A percentile compares a stretch with the other conserved stretches of the same genome.
These are phyloP conservation scores for Cephalotrichum gorgonifer DNA, from an alignment of 2,329 filamentous ascomycete genomes.

Conservation along the genomic window DNA sequence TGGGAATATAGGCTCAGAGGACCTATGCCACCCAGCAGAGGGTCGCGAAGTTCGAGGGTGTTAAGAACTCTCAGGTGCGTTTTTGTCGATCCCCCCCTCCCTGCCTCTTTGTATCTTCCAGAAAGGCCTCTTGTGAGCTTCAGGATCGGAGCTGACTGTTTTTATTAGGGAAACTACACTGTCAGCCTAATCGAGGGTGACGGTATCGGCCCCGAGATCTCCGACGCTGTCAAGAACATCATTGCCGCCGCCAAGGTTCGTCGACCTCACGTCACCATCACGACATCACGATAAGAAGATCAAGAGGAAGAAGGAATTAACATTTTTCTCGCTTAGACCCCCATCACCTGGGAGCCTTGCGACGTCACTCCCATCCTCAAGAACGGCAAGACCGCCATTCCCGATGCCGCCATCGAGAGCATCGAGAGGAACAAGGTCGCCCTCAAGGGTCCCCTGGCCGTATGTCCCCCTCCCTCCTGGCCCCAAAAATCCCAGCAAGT, in stretches of 20 bases:
- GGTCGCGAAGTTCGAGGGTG: slow-evolving; percentile 89
- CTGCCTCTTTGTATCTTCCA: slow-evolving; percentile 7
- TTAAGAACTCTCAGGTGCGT: slow-evolving; percentile 79
- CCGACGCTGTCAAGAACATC: slow-evolving; percentile 97
- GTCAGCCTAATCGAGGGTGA: slow-evolving; percentile 98
- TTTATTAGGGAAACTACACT: slow-evolving; percentile 73
- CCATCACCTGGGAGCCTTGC: slow-evolving; percentile 93
- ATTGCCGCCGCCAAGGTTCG: slow-evolving; percentile 86
- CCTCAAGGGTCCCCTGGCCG: slow-evolving; percentile 93
- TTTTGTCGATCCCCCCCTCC: slow-evolving; percentile 10
- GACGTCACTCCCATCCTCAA: slow-evolving; percentile 91
- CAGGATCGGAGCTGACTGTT: slow-evolving; percentile 22
- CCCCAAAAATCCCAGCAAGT: not conserved
- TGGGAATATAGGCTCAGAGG: not conserved
- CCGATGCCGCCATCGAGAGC: slow-evolving; percentile 83
- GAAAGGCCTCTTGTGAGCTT: slow-evolving; percentile 3
- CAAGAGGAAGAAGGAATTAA: not conserved
- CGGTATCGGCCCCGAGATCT: slow-evolving; percentile 96
- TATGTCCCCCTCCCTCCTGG: slow-evolving; percentile 32
- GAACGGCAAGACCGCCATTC: slow-evolving; percentile 92
- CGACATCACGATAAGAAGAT: not conserved
- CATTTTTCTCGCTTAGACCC: slow-evolving; percentile 51
- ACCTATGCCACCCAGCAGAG: slow-evolving; percentile 26
- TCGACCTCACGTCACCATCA: slow-evolving; percentile 1
- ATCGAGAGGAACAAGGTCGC: slow-evolving; percentile 94